Evolutionary conservation across 2,329 filamentous ascomycete species (phyloP).

Genomic region (Domatiomyces globalis): DNA sequence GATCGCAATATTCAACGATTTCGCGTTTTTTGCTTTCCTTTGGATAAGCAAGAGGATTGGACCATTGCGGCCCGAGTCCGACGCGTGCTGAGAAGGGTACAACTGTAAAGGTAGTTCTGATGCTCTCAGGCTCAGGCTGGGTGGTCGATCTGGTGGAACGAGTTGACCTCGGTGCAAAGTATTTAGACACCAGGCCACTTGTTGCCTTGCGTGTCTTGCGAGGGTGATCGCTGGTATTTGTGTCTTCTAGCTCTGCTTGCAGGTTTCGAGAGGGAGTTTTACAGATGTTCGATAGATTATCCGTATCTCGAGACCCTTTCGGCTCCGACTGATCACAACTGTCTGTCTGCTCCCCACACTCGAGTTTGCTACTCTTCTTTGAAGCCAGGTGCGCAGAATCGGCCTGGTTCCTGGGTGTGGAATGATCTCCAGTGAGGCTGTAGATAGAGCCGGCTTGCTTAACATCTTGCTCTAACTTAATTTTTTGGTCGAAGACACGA

Average conservation of each 20-base stretch:
- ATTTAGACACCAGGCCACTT: neutral
- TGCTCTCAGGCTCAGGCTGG: neutral
- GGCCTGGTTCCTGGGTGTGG: neutral
- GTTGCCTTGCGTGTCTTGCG: neutral
- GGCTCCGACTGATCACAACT: neutral
- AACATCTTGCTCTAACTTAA: neutral
- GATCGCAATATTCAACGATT: constrained; percentile 30
- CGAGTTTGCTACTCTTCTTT: neutral
- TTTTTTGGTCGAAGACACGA: neutral
- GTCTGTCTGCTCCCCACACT: neutral
- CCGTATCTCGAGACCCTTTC: neutral
- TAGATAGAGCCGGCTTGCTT: neutral
- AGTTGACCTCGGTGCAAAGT: neutral
- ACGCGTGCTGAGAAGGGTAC: constrained; percentile 10
- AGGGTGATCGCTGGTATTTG: neutral
- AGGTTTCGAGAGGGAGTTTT: neutral
- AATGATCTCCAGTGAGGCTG: neutral
- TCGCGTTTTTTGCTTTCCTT: constrained; percentile 33
- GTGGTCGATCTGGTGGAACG: neutral
- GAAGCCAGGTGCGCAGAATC: neutral
- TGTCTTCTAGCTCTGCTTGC: neutral
- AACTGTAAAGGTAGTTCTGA: neutral
- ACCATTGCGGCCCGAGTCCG: constrained; percentile 17
- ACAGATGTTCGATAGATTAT: neutral
- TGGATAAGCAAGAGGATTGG: constrained; percentile 31